Evolutionary conservation across 108 stramenopile genomes (phyloP).

Genomic region (Parmales sp.): DNA sequence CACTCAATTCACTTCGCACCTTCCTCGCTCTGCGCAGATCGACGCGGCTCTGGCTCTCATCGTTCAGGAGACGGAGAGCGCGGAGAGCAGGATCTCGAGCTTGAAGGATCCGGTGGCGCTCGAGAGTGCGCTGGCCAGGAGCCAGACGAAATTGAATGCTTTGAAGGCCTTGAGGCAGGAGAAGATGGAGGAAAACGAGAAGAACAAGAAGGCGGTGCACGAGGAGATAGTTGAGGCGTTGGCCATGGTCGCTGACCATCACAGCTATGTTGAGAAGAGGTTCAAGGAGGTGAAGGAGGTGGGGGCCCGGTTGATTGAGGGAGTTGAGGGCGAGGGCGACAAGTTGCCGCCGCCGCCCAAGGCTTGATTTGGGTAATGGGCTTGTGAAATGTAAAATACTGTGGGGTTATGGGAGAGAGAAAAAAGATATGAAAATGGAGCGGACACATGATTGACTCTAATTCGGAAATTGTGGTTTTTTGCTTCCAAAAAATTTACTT

Average conservation of each 20-base stretch:
- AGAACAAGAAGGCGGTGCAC: constrained; percentile 37
- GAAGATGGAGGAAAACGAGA: constrained; percentile 40
- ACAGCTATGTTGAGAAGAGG: constrained; percentile 23
- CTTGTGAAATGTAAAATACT: too few relatives aligned
- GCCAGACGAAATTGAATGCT: constrained; percentile 42
- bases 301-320: constrained; percentile 7
- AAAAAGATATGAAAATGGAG: too few relatives aligned
- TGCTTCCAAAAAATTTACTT: too few relatives aligned
- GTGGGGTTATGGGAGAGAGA: too few relatives aligned
- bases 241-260: constrained; percentile 39
- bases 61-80: constrained; percentile 42
- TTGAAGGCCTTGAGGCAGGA: constrained; percentile 39
- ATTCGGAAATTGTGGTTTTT: too few relatives aligned
- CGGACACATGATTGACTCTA: too few relatives aligned
- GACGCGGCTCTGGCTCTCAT: constrained; percentile 50
- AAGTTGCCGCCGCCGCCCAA: too few relatives aligned
- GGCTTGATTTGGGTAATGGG: too few relatives aligned
- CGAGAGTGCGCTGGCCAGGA: constrained; percentile 51
- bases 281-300: constrained; percentile 34
- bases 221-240: constrained; percentile 53
- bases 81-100: constrained; percentile 51
- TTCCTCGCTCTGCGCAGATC: too few relatives aligned
- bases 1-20: too few relatives aligned
- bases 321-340: background rate
- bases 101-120: constrained; percentile 61